Conservation (phyloP, 768 basidiomycete genomes). For the Mycena crocata region DNA sequence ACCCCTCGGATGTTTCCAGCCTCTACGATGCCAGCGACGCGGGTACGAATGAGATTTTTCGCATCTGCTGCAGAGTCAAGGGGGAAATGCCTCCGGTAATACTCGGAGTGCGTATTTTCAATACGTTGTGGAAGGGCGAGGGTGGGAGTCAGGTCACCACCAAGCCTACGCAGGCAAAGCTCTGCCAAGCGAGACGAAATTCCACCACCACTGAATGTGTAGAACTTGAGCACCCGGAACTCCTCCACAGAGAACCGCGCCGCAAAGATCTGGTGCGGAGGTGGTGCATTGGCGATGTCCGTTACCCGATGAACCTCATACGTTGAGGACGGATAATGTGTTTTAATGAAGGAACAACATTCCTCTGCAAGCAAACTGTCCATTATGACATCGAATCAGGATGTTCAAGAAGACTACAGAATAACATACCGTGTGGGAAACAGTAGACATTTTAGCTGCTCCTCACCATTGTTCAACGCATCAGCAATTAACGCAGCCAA, state of each 20-base stretch:
- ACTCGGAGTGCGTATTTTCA: no score
- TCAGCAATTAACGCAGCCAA: constrained; percentile 7
- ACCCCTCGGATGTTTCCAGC: constrained; percentile 40
- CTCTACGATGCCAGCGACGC: constrained; percentile 17
- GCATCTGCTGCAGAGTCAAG: constrained; percentile 17
- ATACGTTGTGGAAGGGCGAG: constrained; percentile 55
- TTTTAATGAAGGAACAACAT: constrained; percentile 14
- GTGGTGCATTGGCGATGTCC: constrained; percentile 15
- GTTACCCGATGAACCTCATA: constrained; percentile 18
- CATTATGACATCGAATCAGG: no score
- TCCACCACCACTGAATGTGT: constrained; percentile 65
- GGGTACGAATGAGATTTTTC: constrained; percentile 20
- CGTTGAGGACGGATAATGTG: constrained; percentile 14
- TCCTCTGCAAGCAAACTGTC: constrained; percentile 26
- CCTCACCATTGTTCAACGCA: background rate
- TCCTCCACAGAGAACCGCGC: constrained; percentile 18
- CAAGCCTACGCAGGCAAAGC: constrained; percentile 53
- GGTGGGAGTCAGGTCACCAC: constrained; percentile 55
- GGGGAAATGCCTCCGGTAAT: constrained; percentile 37
- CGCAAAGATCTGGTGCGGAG: constrained; percentile 23
- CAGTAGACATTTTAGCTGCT: constrained; percentile 21
- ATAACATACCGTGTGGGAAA: constrained; percentile 24
- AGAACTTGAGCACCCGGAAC: constrained; percentile 43
- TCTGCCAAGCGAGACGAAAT: constrained; percentile 61
- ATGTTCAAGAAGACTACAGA: no score